Conservation (phyloP, 805 yeast species). For the Candida ulmi region DNA sequence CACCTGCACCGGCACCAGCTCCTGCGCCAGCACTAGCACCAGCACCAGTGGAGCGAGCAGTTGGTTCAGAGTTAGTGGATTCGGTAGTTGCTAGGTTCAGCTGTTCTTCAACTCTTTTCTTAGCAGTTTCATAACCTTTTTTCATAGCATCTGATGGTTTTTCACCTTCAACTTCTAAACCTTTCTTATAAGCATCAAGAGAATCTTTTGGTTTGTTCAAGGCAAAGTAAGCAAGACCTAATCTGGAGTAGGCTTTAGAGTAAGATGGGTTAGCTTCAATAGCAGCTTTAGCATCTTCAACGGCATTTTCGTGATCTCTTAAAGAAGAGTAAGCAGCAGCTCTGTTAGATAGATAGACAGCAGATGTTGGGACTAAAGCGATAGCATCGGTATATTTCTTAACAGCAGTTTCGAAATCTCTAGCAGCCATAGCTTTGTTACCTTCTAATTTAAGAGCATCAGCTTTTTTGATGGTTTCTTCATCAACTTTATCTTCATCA, state of each 20-base stretch:
- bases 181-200: constrained; percentile 83
- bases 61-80: constrained; percentile 12
- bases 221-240: constrained; percentile 94
- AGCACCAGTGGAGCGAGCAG: constrained; percentile 23
- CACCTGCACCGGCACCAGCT: constrained; percentile 32
- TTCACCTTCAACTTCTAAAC: constrained; percentile 83
- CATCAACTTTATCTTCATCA: constrained; percentile 30
- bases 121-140: constrained; percentile 91
- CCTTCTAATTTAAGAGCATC: constrained; percentile 83
- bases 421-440: constrained; percentile 79
- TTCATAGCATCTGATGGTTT: constrained; percentile 83
- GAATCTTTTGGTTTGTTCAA: constrained; percentile 88
- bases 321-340: constrained; percentile 93
- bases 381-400: constrained; percentile 79
- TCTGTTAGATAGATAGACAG: constrained; percentile 85
- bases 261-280: constrained; percentile 71
- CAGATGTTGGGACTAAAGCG: constrained; percentile 60
- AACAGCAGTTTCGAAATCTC: constrained; percentile 66
- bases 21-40: constrained; percentile 22
- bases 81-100: constrained; percentile 34
- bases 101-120: constrained; percentile 78
- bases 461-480: constrained; percentile 65
- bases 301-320: constrained; percentile 69
- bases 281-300: constrained; percentile 79
- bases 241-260: constrained; percentile 90